Conservation (phyloP, 768 basidiomycete genomes). For the Polyporus arcularius region DNA sequence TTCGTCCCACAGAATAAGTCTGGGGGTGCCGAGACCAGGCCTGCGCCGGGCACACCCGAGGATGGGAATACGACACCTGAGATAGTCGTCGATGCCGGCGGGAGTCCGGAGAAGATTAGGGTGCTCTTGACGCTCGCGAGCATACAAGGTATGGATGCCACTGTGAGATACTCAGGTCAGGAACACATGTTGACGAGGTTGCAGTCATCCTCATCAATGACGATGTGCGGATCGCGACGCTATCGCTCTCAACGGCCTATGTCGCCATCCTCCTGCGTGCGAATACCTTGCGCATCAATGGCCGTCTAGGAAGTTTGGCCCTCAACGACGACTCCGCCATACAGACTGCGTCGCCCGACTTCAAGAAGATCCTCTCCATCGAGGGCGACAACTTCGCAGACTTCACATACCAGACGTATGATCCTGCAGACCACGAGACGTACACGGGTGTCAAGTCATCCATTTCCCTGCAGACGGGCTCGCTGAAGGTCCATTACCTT, state of each 20-base stretch:
- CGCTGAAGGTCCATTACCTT: constrained; percentile 85
- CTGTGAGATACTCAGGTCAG: not conserved
- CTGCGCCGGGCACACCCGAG: constrained; percentile 10
- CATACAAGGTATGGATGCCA: constrained; percentile 59
- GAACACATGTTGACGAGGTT: not conserved
- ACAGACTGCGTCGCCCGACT: constrained; percentile 56
- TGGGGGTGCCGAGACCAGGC: constrained; percentile 7
- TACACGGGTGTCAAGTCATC: constrained; percentile 84
- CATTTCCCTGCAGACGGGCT: constrained; percentile 81
- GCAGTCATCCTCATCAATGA: constrained; percentile 80
- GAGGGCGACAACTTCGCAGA: constrained; percentile 94
- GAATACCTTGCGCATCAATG: constrained; percentile 75
- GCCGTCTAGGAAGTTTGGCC: constrained; percentile 80
- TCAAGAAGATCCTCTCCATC: constrained; percentile 87
- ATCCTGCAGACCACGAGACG: constrained; percentile 62
- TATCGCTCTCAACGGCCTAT: constrained; percentile 88
- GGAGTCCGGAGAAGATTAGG: constrained; percentile 57
- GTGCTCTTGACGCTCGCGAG: constrained; percentile 83
- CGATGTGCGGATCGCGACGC: constrained; percentile 70
- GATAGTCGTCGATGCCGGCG: constrained; percentile 7
- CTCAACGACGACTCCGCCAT: constrained; percentile 71
- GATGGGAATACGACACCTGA: constrained; percentile 8
- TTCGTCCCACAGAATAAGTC: constrained; percentile 67
- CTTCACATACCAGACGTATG: constrained; percentile 91
- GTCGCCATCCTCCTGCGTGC: constrained; percentile 74